A percentile compares a stretch with the other conserved stretches of the same genome.
Evolutionary conservation across 2,329 filamentous ascomycete genomes (phyloP).

Genomic region (Fusarium torreyae): DNA sequence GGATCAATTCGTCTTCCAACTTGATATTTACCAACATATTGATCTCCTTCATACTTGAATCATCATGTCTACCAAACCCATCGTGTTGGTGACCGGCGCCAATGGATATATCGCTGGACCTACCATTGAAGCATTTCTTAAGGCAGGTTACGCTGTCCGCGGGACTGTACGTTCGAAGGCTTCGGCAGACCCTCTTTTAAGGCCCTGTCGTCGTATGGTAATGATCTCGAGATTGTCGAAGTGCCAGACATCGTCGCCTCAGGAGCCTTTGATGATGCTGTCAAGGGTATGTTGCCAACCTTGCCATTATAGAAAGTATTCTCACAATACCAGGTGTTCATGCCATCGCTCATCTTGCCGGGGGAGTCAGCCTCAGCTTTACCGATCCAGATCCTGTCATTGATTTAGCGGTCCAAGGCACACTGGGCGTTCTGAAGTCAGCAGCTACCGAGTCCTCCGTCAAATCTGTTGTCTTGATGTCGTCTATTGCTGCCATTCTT

Average conservation of each 20-base stretch:
- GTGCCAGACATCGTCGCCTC: conserved; percentile 55
- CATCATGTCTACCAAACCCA: conserved; percentile 43
- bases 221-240: conserved; percentile 45
- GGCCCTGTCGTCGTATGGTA: conserved; percentile 39
- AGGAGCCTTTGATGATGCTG: conserved; percentile 56
- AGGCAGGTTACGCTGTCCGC: conserved; percentile 57
- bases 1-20: background rate
- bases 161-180: conserved; percentile 55
- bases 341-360: conserved; percentile 45
- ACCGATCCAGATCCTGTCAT: conserved; percentile 44
- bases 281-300: conserved; percentile 45
- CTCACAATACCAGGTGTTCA: conserved; percentile 38
- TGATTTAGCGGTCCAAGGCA: conserved; percentile 40
- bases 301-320: background rate
- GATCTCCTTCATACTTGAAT: background rate
- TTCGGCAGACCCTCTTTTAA: conserved; percentile 40
- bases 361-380: conserved; percentile 40
- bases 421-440: conserved; percentile 39
- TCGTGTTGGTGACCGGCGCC: conserved; percentile 57
- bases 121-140: conserved; percentile 56
- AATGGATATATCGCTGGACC: conserved; percentile 58
- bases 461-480: conserved; percentile 48
- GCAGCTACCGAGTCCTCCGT: conserved; percentile 41
- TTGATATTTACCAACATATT: background rate
- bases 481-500: conserved; percentile 41